These are phyloP conservation scores for Nepenthes alata DNA, from an alignment of 179 eudicot genomes.

Conservation along the genomic window DNA sequence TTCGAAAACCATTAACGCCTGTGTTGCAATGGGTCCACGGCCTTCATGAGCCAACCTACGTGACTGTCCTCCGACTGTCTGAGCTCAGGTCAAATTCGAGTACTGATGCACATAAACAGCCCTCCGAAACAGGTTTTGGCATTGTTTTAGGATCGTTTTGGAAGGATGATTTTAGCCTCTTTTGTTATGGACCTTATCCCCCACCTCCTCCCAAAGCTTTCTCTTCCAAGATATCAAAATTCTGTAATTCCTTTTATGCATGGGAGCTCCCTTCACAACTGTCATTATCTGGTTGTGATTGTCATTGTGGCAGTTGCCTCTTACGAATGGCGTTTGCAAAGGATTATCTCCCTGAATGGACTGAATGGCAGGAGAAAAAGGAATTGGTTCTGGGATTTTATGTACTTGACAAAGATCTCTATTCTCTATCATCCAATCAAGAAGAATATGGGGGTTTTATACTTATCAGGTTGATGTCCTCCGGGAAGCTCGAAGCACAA, in stretches of 20 bases:
- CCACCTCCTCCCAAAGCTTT: conserved; percentile 14
- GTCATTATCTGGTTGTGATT: conserved; percentile 33
- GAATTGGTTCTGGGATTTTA: conserved; percentile 60
- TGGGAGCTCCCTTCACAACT: conserved; percentile 75
- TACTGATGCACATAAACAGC: conserved; percentile 26
- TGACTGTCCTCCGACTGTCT: conserved; percentile 39
- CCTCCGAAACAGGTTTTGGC: conserved; percentile 45
- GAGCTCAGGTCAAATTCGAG: conserved; percentile 36
- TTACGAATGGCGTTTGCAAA: conserved; percentile 44
- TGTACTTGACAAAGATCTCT: conserved; percentile 38
- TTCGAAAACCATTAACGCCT: conserved; percentile 51
- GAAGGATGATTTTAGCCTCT: conserved; percentile 51
- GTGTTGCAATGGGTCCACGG: conserved; percentile 64
- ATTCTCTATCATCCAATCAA: conserved; percentile 22
- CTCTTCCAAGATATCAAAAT: conserved; percentile 21
- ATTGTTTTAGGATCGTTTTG: conserved; percentile 77
- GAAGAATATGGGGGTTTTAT: conserved; percentile 54
- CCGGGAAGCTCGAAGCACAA: conserved; percentile 69
- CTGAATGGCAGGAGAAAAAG: conserved; percentile 74
- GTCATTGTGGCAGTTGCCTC: conserved; percentile 60
- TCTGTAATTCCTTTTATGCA: conserved; percentile 38
- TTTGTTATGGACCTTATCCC: conserved; percentile 51
- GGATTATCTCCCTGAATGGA: conserved; percentile 57
- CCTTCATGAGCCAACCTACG: conserved; percentile 35
- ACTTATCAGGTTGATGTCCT: conserved; percentile 54